phyloP scores from a whole-genome alignment of 192 early-diverging fungal species.

The Coemansia sp. region DNA sequence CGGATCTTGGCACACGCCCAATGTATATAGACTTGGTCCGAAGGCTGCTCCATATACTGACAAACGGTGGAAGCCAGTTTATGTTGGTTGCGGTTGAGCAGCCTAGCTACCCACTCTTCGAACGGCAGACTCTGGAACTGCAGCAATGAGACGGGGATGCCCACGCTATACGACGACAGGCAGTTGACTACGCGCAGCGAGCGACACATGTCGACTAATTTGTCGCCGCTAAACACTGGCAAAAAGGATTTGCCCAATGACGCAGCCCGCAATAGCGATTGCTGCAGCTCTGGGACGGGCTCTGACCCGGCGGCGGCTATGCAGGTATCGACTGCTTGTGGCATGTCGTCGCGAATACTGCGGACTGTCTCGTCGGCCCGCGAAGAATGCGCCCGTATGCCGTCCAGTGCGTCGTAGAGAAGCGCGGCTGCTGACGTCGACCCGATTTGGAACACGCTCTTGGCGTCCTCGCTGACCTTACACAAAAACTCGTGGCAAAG shows the following conservation, averaged over 20 bases:
- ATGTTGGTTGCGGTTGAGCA: conserved; percentile 84
- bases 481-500: conserved; percentile 81
- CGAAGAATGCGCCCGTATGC: conserved; percentile 67
- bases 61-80: conserved; percentile 83
- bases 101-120: conserved; percentile 79
- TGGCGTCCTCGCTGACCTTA: conserved; percentile 63
- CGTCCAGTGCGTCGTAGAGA: conserved; percentile 81
- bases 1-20: conserved; percentile 98
- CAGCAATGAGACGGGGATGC: conserved; percentile 84
- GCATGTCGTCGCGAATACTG: conserved; percentile 76
- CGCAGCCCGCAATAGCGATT: conserved; percentile 78
- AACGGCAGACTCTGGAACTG: conserved; percentile 78
- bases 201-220: conserved; percentile 87
- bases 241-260: conserved; percentile 94
- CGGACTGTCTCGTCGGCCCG: conserved; percentile 96
- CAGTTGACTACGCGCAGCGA: conserved; percentile 87
- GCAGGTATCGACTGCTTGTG: conserved; percentile 87
- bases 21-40: conserved; percentile 84
- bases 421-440: conserved; percentile 93
- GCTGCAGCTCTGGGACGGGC: conserved; percentile 75
- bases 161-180: conserved; percentile 81
- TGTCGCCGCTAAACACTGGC: conserved; percentile 81
- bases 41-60: conserved; percentile 78
- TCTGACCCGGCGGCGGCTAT: conserved; percentile 93
- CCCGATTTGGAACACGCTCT: conserved; percentile 87